Evolutionary conservation across 75 land plant genomes (phyloP), one percentile per base, ranked within the genome.

Genomic region (Ceratopteris richardii): DNA sequence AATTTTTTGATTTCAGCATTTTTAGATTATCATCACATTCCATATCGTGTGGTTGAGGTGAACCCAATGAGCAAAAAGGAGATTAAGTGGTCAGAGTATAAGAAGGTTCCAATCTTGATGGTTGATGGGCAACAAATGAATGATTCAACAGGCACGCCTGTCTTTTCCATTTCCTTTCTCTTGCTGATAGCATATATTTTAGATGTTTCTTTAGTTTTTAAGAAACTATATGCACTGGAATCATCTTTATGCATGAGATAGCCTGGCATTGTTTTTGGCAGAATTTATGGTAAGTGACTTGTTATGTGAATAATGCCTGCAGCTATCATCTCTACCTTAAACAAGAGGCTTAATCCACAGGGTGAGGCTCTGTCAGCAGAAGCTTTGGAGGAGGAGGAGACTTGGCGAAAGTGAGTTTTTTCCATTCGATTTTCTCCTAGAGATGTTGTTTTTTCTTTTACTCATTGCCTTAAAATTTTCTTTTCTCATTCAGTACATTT

Each of bases 71-170:
- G 74, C 64, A 95, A 95, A 63, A 95, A 90, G 62, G 99, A 95
- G 66, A 76, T 95, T 40, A 90, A 90, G 59, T 95, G 99, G 99
- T 95, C 99, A 31, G 97, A 95, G 51, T 95, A 95, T 66, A 81
- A 95, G 76, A 95, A 90, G 67, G 91, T 95, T 29, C 99, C 99
- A 42, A 79, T 95, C 25, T 66, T 95, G 66, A 71, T 68, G 24
- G 99, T 84, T 57, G 99, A 95, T 74, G 99, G 99, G 13, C 82
- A 90, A 63, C 80, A 74, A 60, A 61, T 95, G 63, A 84, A 86
- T 60, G 91, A 95, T 63, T 95, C 99, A 23, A 80, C 99, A 73
- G 99, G 99, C 82, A 59, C 41, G 67, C 25, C 25, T 27, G 36
- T 39, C 21, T n/a, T 39, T 39, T 39, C 31, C 54, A 24, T 33